Conservation (phyloP, 305 asterid species). For the Fraxinus xanthoxyloides region DNA sequence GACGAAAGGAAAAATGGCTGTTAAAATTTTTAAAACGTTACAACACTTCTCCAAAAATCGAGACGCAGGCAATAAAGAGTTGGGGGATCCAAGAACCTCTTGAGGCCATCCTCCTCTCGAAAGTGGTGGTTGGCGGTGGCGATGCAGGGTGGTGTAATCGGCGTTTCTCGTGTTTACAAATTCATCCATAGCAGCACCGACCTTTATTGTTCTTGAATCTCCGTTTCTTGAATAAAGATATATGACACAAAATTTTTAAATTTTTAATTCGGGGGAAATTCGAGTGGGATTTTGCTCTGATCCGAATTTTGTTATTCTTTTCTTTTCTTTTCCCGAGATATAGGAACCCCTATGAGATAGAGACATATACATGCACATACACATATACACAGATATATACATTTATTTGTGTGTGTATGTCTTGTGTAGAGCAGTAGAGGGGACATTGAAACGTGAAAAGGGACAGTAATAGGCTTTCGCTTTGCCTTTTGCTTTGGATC, state of each 20-base stretch:
- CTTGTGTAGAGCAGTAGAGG: conserved; percentile 36
- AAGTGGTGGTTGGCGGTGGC: conserved; percentile 29
- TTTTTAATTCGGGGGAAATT: conserved; percentile 21
- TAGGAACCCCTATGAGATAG: conserved; percentile 31
- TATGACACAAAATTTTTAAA: background rate
- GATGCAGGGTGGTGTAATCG: conserved; percentile 5
- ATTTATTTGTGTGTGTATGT: conserved; percentile 31
- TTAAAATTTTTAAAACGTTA: background rate
- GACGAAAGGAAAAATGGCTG: conserved; percentile 14
- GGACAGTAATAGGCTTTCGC: conserved; percentile 16
- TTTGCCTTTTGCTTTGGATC: conserved; percentile 30
- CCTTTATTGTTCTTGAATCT: background rate
- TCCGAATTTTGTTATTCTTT: conserved; percentile 21
- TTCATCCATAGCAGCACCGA: background rate
- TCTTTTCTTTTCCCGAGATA: conserved; percentile 22
- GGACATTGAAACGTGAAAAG: conserved; percentile 57
- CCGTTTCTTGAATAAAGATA: background rate
- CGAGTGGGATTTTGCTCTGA: conserved; percentile 25
- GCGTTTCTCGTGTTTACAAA: background rate
- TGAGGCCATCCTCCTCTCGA: conserved; percentile 21
- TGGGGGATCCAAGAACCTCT: conserved; percentile 30
- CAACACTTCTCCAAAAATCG: background rate
- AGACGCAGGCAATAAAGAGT: background rate
- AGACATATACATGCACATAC: conserved; percentile 2
- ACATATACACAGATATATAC: conserved; percentile 19